A percentile compares a stretch with the other conserved stretches of the same genome.
Conservation (phyloP, 2,329 filamentous ascomycete genomes). For the Cercospora citrullina region DNA sequence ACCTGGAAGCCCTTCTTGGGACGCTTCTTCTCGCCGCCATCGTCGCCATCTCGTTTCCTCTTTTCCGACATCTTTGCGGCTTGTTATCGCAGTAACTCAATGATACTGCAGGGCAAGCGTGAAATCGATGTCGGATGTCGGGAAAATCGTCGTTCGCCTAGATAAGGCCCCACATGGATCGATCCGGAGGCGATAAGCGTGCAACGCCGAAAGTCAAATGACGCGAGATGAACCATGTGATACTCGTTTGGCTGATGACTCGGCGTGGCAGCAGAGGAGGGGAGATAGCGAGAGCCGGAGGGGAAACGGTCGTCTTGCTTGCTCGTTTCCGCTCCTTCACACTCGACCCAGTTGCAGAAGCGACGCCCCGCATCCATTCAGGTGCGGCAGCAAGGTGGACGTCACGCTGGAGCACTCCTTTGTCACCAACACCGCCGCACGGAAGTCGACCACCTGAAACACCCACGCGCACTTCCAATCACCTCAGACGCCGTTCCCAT, state of each 20-base stretch:
- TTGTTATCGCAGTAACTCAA: neutral
- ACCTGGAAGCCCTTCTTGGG: slow-evolving; percentile 74
- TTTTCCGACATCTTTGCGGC: slow-evolving; percentile 26
- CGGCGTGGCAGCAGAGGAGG: slow-evolving; percentile 7
- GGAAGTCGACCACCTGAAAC: slow-evolving; percentile 23
- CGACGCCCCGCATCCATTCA: slow-evolving; percentile 1
- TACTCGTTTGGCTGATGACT: slow-evolving; percentile 11
- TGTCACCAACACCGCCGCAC: slow-evolving; percentile 23
- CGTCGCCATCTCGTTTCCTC: slow-evolving; percentile 25
- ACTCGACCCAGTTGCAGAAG: neutral
- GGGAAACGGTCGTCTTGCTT: neutral
- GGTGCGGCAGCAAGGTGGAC: neutral
- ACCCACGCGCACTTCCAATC: slow-evolving; percentile 10
- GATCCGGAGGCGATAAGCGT: slow-evolving; percentile 4
- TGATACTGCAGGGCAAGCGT: neutral
- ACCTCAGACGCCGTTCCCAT: slow-evolving; percentile 11
- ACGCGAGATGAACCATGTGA: slow-evolving; percentile 10
- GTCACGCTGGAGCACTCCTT: slow-evolving; percentile 16
- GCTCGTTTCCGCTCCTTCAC: neutral
- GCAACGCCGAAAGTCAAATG: slow-evolving; percentile 6
- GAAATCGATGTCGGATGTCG: slow-evolving; percentile 1
- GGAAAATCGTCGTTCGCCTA: neutral
- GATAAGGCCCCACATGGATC: slow-evolving; percentile 5
- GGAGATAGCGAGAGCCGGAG: neutral
- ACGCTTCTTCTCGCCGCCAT: slow-evolving; percentile 45